Evolutionary conservation across 495 filamentous ascomycete genomes (phyloP).

Genomic region (Clohesyomyces aquaticus): DNA sequence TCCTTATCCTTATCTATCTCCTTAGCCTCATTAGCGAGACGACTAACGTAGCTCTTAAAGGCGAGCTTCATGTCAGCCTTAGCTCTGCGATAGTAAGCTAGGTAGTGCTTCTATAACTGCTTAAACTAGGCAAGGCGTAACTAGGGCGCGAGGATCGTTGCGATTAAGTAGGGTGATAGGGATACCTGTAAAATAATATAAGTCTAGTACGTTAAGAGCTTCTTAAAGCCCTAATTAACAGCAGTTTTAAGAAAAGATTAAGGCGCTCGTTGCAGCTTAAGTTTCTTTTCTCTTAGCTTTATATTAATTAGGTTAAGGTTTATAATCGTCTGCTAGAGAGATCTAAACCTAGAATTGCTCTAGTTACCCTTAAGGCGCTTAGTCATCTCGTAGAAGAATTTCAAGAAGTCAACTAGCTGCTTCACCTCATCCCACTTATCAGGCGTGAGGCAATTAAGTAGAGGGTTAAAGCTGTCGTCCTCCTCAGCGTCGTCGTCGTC

Average conservation of each 20-base stretch:
- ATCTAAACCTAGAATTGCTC: neutral
- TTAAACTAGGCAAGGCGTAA: constrained; percentile 2
- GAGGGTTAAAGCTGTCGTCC: neutral
- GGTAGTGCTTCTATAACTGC: neutral
- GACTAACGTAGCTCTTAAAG: constrained; percentile 3
- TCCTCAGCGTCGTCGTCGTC: neutral
- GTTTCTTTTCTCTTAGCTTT: neutral
- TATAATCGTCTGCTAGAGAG: neutral
- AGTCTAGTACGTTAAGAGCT: neutral
- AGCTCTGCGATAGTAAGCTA: neutral
- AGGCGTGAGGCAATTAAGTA: neutral
- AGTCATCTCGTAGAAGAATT: constrained; percentile 1
- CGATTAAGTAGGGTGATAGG: constrained; percentile 2
- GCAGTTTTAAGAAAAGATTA: neutral
- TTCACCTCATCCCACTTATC: constrained; percentile 3
- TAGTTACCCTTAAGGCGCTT: constrained; percentile 1
- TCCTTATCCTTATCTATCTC: neutral
- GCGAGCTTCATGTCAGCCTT: neutral
- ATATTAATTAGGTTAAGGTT: neutral
- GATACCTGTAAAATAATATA: neutral
- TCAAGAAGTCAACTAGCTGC: neutral
- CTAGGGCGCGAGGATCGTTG: neutral
- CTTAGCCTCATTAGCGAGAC: neutral
- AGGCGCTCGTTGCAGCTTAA: neutral
- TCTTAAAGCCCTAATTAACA: constrained; percentile 4